These are phyloP conservation scores for Cordia subcordata DNA, from an alignment of 257 asterid genomes.

Conservation along the genomic window DNA sequence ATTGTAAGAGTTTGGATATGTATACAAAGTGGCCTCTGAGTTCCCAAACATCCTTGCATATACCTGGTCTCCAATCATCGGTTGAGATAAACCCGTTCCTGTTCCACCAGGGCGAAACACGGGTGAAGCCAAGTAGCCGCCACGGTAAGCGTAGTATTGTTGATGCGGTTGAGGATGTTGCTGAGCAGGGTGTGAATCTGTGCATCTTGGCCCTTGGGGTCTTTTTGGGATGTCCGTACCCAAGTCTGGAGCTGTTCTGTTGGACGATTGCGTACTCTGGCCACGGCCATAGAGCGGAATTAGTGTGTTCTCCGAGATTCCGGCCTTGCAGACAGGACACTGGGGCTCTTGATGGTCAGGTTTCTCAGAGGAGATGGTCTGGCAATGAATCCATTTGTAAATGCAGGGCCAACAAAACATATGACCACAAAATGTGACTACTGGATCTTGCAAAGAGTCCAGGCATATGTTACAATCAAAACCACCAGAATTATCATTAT, in stretches of 20 bases:
- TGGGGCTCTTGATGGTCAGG: conserved; percentile 37
- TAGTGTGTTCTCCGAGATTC: conserved; percentile 46
- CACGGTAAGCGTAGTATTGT: conserved; percentile 1
- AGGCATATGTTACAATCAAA: conserved; percentile 82
- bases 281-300: conserved; percentile 82
- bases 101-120: conserved; percentile 14
- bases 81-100: conserved; percentile 21
- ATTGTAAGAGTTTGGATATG: conserved; percentile 49
- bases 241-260: conserved; percentile 20
- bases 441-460: conserved; percentile 65
- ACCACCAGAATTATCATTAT: conserved; percentile 32
- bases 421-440: conserved; percentile 82
- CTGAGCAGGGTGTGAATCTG: conserved; percentile 15
- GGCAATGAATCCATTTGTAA: conserved; percentile 62
- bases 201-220: conserved; percentile 45
- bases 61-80: conserved; percentile 44
- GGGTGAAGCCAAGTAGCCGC: too few species aligned
- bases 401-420: conserved; percentile 91
- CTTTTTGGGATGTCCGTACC: conserved; percentile 50
- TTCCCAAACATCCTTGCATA: conserved; percentile 30
- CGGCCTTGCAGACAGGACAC: conserved; percentile 75
- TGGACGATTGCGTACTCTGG: conserved; percentile 21
- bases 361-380: conserved; percentile 19
- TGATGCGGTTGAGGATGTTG: conserved; percentile 21
- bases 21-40: conserved; percentile 33